Conservation (phyloP, 2,329 filamentous ascomycete species). For the Mycocentrospora acerina region DNA sequence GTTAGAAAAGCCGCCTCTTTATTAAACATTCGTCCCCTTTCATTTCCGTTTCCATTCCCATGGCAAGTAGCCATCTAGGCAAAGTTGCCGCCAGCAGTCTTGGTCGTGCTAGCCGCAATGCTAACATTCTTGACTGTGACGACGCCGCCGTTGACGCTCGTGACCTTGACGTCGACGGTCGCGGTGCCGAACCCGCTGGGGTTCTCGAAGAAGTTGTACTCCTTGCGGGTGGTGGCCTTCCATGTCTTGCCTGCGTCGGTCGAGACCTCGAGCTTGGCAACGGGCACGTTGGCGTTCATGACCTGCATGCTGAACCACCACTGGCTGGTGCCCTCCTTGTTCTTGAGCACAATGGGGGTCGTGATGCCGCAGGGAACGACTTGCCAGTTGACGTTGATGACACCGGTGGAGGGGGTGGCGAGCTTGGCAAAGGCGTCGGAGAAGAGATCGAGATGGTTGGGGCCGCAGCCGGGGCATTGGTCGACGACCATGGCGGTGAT, state of each 20-base stretch:
- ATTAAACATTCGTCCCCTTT: too few relatives aligned
- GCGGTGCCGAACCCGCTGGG: slow-evolving; percentile 57
- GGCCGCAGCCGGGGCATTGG: slow-evolving; percentile 57
- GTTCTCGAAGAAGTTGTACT: slow-evolving; percentile 63
- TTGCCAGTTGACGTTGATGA: slow-evolving; percentile 54
- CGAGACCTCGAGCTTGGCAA: slow-evolving; percentile 61
- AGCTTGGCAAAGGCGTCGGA: slow-evolving; percentile 53
- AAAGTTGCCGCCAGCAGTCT: slow-evolving; percentile 38
- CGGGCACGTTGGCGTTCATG: slow-evolving; percentile 61
- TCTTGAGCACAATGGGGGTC: slow-evolving; percentile 52
- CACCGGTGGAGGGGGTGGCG: slow-evolving; percentile 47
- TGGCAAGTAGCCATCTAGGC: slow-evolving; percentile 14
- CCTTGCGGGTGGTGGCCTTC: slow-evolving; percentile 55
- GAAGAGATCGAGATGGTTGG: slow-evolving; percentile 60
- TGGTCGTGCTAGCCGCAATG: slow-evolving; percentile 37
- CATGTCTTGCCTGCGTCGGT: slow-evolving; percentile 61
- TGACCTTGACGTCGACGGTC: slow-evolving; percentile 59
- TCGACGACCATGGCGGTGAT: slow-evolving; percentile 67
- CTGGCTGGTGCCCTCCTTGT: slow-evolving; percentile 54
- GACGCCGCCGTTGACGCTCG: slow-evolving; percentile 53
- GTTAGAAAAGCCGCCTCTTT: too few relatives aligned
- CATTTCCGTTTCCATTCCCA: too few relatives aligned
- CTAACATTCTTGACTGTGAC: slow-evolving; percentile 56
- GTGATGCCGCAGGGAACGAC: slow-evolving; percentile 56
- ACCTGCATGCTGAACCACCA: slow-evolving; percentile 66